Conservation (phyloP, 768 basidiomycete species). For the Tricholoma matsutake region DNA sequence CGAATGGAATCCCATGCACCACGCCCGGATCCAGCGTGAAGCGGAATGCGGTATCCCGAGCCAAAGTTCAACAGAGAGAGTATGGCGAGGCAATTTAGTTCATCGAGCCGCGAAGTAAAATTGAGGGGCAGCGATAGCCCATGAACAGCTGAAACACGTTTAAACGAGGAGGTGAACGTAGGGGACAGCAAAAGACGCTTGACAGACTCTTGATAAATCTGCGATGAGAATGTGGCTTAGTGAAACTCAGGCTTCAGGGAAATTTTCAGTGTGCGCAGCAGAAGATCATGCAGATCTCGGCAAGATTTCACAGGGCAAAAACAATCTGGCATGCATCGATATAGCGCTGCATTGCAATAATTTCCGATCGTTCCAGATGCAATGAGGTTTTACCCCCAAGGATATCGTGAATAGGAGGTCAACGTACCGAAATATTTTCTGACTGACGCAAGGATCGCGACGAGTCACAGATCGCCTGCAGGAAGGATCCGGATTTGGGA, state of each 20-base stretch:
- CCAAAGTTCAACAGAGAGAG: slow-evolving; percentile 82
- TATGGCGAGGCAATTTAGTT: slow-evolving; percentile 79
- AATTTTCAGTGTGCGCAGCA: not conserved
- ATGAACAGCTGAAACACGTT: slow-evolving; percentile 58
- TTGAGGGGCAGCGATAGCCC: slow-evolving; percentile 77
- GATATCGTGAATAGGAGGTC: not conserved
- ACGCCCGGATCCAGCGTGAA: slow-evolving; percentile 69
- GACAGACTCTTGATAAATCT: slow-evolving; percentile 62
- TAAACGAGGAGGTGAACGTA: slow-evolving; percentile 59
- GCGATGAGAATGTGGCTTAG: not conserved
- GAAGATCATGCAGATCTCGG: not conserved
- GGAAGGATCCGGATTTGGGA: slow-evolving; percentile 46
- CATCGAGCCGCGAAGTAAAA: slow-evolving; percentile 67
- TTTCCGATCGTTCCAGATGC: not conserved
- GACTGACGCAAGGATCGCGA: slow-evolving; percentile 44
- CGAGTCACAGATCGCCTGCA: slow-evolving; percentile 53
- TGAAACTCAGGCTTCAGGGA: not conserved
- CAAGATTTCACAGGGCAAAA: not conserved
- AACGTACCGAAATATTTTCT: slow-evolving; percentile 54
- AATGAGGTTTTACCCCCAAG: not conserved
- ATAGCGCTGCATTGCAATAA: not conserved
- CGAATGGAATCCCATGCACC: slow-evolving; percentile 86
- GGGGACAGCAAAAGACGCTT: slow-evolving; percentile 61
- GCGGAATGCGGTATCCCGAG: slow-evolving; percentile 72
- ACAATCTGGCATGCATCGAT: not conserved